Evolutionary conservation across 805 yeast genomes (phyloP), one percentile per base, ranked within the genome.

Genomic region (Wickerhamomyces chambardii): DNA sequence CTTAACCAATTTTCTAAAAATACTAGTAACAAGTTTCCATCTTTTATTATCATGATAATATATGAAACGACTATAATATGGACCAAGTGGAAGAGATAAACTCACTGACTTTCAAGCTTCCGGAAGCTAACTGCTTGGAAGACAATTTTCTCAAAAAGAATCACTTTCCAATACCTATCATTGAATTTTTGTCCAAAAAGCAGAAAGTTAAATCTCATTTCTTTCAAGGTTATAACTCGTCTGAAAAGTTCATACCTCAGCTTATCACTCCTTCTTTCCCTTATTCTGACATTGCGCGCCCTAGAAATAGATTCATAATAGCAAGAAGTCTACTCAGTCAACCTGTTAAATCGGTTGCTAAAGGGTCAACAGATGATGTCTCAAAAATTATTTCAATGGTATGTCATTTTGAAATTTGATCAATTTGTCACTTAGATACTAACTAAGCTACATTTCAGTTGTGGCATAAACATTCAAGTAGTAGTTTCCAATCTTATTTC

Each of bases 281-380:
- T n/a, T n/a, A 19, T n/a, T 9, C 10, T 7, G 26, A 27, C 16
- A 30, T 37, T 6, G 15, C 34, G 3, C 17, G 39, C 5, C 51
- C 51, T n/a, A 34, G 47, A 26, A 47, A 47, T 28, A 38, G 36
- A 22, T 47, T 47, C 21, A 45, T 47, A n/a, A 25, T 47, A 5
- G 47, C 49, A 0, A 34, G 51, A 22, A 30, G 35, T 4, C 35
- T 46, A 5, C 19, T 46, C 28, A 44, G 37, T 30, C 40, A 32
- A 27, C 9, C 33, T n/a, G 36, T 47, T 15, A 35, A 31, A 6
- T 19, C 1, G 15, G 16, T 7, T 29, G 17, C 11, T 5, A 10
- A 31, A 2, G 27, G 34, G 4, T 15, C 32, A 9, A 37, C 33
- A 2, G 37, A 41, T 15, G 42, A 39, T 18, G 29, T 37, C 6